phyloP scores from a whole-genome alignment of 306 rosid species.

The Lathyrus tuberosus region DNA sequence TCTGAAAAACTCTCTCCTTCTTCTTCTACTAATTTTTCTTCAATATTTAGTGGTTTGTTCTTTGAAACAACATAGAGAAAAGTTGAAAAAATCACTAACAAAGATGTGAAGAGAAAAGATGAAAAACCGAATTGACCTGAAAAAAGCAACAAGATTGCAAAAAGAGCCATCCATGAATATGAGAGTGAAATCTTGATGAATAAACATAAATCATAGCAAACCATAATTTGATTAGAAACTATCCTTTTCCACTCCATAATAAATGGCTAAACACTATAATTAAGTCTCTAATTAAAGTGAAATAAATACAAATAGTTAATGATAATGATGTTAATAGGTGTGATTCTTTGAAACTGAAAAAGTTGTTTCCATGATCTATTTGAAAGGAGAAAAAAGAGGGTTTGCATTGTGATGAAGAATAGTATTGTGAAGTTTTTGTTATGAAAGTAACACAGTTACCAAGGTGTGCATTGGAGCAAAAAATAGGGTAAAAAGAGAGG shows the following conservation, averaged over 20 bases:
- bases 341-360: no score
- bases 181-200: slow-evolving; percentile 54
- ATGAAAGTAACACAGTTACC: slow-evolving; percentile 48
- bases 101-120: slow-evolving; percentile 52
- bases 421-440: neutral
- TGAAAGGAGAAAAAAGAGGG: neutral
- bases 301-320: slow-evolving; percentile 6
- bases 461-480: slow-evolving; percentile 36
- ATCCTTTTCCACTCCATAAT: slow-evolving; percentile 56
- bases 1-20: slow-evolving; percentile 15
- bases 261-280: slow-evolving; percentile 42
- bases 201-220: slow-evolving; percentile 50
- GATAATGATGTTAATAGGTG: neutral
- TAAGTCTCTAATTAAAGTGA: neutral
- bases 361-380: no score
- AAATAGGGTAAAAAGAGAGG: slow-evolving; percentile 20
- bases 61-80: slow-evolving; percentile 48
- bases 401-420: slow-evolving; percentile 12
- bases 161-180: slow-evolving; percentile 53
- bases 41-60: slow-evolving; percentile 29
- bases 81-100: slow-evolving; percentile 50
- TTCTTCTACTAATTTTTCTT: slow-evolving; percentile 40
- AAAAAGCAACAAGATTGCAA: slow-evolving; percentile 50
- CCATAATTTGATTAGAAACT: slow-evolving; percentile 57
- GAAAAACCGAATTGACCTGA: slow-evolving; percentile 52